These are phyloP conservation scores for Lenwebbia sp. DNA, from an alignment of 345 rosid species.

Conservation along the genomic window DNA sequence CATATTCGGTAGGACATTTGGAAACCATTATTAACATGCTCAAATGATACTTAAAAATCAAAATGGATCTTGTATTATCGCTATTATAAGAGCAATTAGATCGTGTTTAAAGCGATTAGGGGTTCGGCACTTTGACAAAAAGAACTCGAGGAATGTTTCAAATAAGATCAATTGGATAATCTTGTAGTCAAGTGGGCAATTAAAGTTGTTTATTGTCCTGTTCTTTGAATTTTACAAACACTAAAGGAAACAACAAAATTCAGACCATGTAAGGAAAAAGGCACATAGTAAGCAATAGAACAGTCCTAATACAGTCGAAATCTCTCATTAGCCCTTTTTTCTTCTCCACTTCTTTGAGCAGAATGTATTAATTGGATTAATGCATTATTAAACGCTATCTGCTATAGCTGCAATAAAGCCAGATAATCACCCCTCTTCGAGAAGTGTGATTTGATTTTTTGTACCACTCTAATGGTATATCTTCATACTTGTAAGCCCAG, in stretches of 20 bases:
- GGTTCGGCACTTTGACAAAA: not conserved
- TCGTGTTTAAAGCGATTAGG: not conserved
- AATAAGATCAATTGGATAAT: not conserved
- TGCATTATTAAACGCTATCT: not conserved
- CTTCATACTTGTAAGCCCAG: slow-evolving; percentile 37
- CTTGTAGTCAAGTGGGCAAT: not conserved
- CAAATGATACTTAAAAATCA: not conserved
- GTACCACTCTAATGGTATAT: not conserved
- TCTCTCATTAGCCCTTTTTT: not conserved
- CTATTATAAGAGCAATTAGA: not conserved
- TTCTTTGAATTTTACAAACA: not conserved
- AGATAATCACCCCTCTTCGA: not conserved
- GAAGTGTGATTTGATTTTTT: not conserved
- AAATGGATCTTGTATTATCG: not conserved
- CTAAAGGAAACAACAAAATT: not conserved
- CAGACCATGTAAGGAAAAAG: not conserved
- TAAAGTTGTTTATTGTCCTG: not conserved
- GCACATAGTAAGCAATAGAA: not conserved
- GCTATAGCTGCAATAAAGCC: not conserved
- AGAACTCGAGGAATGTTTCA: not conserved
- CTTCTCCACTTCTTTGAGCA: not conserved
- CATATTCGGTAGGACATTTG: not conserved
- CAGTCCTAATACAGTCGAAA: not conserved
- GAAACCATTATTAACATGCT: not conserved
- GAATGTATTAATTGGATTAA: not conserved